phyloP scores from a whole-genome alignment of 345 rosid species.

The Brassica nigra region DNA sequence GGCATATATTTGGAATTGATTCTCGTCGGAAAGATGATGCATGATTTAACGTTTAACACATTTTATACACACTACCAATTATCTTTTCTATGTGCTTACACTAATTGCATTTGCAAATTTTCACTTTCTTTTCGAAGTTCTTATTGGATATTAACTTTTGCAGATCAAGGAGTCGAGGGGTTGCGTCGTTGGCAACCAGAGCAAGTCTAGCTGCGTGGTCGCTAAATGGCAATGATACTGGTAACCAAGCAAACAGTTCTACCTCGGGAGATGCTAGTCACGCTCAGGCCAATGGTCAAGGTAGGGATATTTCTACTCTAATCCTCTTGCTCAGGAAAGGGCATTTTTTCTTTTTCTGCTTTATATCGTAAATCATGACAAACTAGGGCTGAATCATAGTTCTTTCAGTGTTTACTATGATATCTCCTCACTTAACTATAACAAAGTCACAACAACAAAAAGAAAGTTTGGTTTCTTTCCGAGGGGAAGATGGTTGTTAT shows the following conservation, averaged over 20 bases:
- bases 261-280: constrained; percentile 40
- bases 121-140: background rate
- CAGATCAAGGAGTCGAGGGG: constrained; percentile 47
- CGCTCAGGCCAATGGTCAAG: constrained; percentile 47
- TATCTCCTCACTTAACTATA: constrained; percentile 8
- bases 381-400: background rate
- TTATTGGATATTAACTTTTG: constrained; percentile 20
- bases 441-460: background rate
- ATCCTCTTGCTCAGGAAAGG: background rate
- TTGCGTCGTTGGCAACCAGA: constrained; percentile 73
- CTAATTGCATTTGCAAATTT: background rate
- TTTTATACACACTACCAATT: background rate
- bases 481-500: background rate
- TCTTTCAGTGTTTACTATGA: constrained; percentile 4
- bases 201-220: constrained; percentile 92
- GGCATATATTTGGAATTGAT: constrained; percentile 5
- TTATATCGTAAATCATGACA: background rate
- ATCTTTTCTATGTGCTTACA: constrained; percentile 10
- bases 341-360: background rate
- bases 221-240: constrained; percentile 38
- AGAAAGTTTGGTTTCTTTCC: constrained; percentile 11
- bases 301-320: constrained; percentile 37
- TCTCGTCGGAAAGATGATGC: constrained; percentile 6
- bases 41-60: background rate
- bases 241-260: constrained; percentile 12